These are phyloP conservation scores for Dioscorea zingiberensis DNA, from an alignment of 106 monocot species.

Conservation along the genomic window DNA sequence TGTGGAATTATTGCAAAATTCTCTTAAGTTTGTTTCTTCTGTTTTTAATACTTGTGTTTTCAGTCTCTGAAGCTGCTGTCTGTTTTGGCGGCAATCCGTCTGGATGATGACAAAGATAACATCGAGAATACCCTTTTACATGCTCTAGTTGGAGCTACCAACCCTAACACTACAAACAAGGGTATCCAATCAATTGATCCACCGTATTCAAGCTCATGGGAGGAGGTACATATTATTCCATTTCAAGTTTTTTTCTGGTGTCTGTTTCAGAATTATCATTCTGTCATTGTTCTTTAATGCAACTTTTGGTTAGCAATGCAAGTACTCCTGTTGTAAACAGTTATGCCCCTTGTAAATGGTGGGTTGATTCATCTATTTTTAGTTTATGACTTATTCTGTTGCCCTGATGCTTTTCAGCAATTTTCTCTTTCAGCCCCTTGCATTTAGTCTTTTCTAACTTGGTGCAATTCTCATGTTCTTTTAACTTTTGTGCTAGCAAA, in stretches of 20 bases:
- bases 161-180: slow-evolving; percentile 25
- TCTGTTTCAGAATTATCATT: background rate
- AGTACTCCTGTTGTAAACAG: background rate
- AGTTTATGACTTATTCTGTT: too few relatives aligned
- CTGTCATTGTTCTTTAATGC: background rate
- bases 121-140: slow-evolving; percentile 67
- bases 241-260: background rate
- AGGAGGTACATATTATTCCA: slow-evolving; percentile 36
- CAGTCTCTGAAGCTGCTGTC: slow-evolving; percentile 94
- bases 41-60: slow-evolving; percentile 2
- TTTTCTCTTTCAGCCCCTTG: too few relatives aligned
- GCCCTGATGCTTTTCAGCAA: too few relatives aligned
- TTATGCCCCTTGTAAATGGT: too few relatives aligned
- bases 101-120: slow-evolving; percentile 67
- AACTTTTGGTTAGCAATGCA: background rate
- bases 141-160: slow-evolving; percentile 50
- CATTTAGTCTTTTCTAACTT: too few relatives aligned
- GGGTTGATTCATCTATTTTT: too few relatives aligned
- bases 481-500: too few relatives aligned
- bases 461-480: too few relatives aligned
- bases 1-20: background rate
- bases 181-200: slow-evolving; percentile 54
- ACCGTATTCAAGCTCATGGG: slow-evolving; percentile 85
- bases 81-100: slow-evolving; percentile 71
- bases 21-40: background rate